Evolutionary conservation across 2,329 filamentous ascomycete genomes (phyloP).

Genomic region (Tolypocladium endophyticum): DNA sequence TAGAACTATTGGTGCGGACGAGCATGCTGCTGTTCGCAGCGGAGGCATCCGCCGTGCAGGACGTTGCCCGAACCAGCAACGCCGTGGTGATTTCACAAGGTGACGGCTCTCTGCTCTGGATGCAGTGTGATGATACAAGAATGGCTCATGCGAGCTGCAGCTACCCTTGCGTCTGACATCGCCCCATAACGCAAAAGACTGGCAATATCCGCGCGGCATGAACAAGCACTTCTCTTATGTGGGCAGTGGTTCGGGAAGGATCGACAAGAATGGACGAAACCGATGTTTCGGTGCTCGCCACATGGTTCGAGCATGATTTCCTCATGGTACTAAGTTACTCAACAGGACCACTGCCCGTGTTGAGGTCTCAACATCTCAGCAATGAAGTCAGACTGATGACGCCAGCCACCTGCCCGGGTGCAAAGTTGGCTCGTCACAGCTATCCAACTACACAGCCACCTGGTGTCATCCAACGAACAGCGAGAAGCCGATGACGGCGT

Average conservation of each 20-base stretch:
- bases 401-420: not conserved
- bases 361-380: not conserved
- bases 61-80: conserved; percentile 50
- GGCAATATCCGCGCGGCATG: not conserved
- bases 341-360: not conserved
- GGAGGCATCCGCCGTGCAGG: conserved; percentile 53
- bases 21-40: conserved; percentile 52
- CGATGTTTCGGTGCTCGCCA: not conserved
- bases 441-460: not conserved
- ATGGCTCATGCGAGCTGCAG: not conserved
- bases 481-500: not conserved
- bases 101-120: not conserved
- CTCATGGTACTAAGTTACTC: not conserved
- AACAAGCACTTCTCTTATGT: not conserved
- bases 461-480: not conserved
- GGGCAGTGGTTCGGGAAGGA: not conserved
- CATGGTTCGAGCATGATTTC: not conserved
- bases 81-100: conserved; percentile 49
- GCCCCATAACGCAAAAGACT: not conserved
- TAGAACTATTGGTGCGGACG: conserved; percentile 58
- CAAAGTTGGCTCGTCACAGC: not conserved
- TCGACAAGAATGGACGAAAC: not conserved
- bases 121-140: not conserved
- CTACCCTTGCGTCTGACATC: not conserved
- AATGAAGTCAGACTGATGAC: not conserved